Base-by-base conservation (phyloP, 2,329 filamentous ascomycete genomes). In the Verruconis gallopava region DNA sequence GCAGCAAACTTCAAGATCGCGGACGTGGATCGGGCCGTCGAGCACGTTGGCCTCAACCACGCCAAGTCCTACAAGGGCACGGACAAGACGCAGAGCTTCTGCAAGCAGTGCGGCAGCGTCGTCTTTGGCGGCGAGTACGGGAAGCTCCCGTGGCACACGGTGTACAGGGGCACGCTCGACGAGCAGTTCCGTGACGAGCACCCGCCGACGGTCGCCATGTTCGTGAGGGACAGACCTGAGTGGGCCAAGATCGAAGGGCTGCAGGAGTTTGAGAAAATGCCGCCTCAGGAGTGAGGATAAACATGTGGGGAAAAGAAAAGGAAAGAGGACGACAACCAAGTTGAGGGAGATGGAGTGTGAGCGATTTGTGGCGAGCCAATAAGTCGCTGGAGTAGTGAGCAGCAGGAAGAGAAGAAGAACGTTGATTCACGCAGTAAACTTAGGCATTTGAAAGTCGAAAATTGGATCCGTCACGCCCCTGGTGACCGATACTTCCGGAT, bases 111-210 rank as follows among this genome's bases (percentile, higher is more conserved):
- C 21, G 38, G 20, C 9, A 34, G 20, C 12, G 9, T 11, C 6
- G n/a, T 40, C n/a, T 40, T 40, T 19, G 38, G 38, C 19, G 38
- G 38, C 20, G 18, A 5, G 11, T 35, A 37, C 19, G 38, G 38
- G 5, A 17, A 11, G 14, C n/a, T 36, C 21, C 21, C 6, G 9
- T 12, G 14, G 22, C 38, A 40, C 21, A 40, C 38, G 12, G 22
- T 40, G 9, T 32, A 40, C 19, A 20, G 14, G 5, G 38, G 38
- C 6, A 40, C 20, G 5, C 17, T 40, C 9, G 38, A 40, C 34
- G 5, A 5, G 12, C 15, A 38, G 36, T 38, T 38, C 19, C 11
- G 15, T 6, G 25, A 35, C 9, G 19, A 15, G 20, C 34, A 17
- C 34, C 13, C 6, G 21, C 38, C 38, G 6, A 40, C 9, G 11